Percentiles rank a stretch among this genome's conserved stretches.
Evolutionary conservation across 2,329 filamentous ascomycete genomes (phyloP).

Genomic region (Ceratocystis smalleyi): DNA sequence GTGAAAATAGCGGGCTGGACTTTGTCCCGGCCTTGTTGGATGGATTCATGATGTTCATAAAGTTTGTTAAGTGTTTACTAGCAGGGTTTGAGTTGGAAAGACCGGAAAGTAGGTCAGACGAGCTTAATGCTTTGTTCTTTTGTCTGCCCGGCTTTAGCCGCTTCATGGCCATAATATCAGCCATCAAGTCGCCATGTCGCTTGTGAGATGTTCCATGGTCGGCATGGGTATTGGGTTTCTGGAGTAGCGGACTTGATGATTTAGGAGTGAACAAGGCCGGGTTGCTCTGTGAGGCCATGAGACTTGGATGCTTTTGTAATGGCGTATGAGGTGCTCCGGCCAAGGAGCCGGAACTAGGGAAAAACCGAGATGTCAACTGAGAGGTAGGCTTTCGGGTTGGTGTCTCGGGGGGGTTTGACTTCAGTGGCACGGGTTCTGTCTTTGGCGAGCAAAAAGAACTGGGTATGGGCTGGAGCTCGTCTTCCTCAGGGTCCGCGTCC

Average conservation of each 20-base stretch:
- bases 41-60: conserved; percentile 17
- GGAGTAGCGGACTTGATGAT: neutral
- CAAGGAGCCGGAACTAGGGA: conserved; percentile 2
- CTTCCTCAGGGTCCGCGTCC: neutral
- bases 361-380: neutral
- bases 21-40: conserved; percentile 12
- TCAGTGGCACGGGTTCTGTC: neutral
- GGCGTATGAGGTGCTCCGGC: neutral
- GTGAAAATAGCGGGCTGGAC: conserved; percentile 2
- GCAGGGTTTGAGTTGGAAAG: conserved; percentile 16
- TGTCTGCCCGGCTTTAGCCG: neutral
- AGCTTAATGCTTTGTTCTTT: neutral
- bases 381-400: neutral
- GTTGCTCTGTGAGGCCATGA: neutral
- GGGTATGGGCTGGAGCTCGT: neutral
- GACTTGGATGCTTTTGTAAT: neutral
- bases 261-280: neutral
- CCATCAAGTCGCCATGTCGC: neutral
- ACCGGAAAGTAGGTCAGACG: neutral
- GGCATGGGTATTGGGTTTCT: neutral
- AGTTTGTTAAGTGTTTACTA: conserved; percentile 21
- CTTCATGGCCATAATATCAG: conserved; percentile 8
- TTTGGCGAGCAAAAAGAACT: neutral
- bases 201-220: conserved; percentile 3
- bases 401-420: neutral